Evolutionary conservation across 176 grass and related monocot genomes (phyloP).

Genomic region (Hyparrhenia diplandra): DNA sequence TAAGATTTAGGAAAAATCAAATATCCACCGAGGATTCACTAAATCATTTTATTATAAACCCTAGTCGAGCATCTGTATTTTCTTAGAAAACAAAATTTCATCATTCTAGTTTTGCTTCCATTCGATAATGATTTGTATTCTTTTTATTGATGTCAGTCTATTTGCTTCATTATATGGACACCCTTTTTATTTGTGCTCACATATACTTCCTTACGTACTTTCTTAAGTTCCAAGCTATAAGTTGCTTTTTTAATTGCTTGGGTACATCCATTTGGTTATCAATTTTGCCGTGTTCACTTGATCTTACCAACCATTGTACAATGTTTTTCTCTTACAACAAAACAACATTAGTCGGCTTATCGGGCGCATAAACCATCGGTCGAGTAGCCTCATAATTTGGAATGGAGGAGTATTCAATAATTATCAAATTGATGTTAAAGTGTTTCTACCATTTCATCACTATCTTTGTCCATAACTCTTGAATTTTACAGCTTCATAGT

Average conservation of each 20-base stretch:
- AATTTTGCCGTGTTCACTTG: no score
- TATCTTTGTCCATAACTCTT: not conserved
- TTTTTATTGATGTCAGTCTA: not conserved
- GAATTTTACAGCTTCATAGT: no score
- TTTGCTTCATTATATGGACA: not conserved
- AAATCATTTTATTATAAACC: not conserved
- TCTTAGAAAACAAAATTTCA: not conserved
- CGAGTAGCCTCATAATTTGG: no score
- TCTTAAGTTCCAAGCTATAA: no score
- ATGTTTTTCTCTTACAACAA: no score
- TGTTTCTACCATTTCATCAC: not conserved
- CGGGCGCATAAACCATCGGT: no score
- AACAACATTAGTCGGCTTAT: no score
- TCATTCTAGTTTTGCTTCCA: not conserved
- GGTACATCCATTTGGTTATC: no score
- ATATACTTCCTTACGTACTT: no score
- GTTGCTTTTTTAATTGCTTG: no score
- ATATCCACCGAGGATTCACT: not conserved
- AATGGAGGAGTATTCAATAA: not conserved
- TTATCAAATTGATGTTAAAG: not conserved
- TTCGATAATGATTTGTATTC: not conserved
- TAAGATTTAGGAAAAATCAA: not conserved
- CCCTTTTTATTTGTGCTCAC: not conserved
- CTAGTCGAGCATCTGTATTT: not conserved
- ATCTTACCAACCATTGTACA: no score